Evolutionary conservation across 768 basidiomycete genomes (phyloP).

Genomic region (Pleurotus tuber-regium): DNA sequence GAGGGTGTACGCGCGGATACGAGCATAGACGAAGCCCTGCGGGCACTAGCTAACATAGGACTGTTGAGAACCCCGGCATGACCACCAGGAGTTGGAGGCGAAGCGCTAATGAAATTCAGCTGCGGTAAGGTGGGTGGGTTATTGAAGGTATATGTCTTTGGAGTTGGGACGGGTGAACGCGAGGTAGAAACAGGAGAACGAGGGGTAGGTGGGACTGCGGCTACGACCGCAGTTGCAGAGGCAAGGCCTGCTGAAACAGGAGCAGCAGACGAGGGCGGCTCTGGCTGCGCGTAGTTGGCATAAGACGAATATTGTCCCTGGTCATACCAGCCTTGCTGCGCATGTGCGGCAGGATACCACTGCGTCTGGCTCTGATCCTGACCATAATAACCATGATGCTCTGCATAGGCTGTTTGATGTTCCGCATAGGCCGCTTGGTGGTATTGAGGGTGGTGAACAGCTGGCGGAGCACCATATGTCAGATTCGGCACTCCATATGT

Average conservation of each 20-base stretch:
- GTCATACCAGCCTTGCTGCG: conserved; percentile 9
- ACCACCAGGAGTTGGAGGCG: neutral
- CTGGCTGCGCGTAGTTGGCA: conserved; percentile 5
- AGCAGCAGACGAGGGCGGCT: conserved; percentile 1
- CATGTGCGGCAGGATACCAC: neutral
- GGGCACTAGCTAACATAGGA: conserved; percentile 2
- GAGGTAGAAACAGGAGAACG: no score
- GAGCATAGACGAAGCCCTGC: conserved; percentile 7
- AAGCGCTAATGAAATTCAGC: conserved; percentile 8
- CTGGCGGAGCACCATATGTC: neutral
- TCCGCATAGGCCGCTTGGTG: conserved; percentile 5
- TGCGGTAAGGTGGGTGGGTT: conserved; percentile 5
- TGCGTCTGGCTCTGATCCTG: conserved; percentile 8
- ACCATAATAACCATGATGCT: conserved; percentile 7
- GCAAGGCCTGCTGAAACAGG: neutral
- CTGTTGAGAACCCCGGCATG: conserved; percentile 6
- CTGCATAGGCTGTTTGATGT: neutral
- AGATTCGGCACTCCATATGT: neutral
- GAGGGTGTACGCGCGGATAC: neutral
- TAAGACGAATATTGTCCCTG: neutral
- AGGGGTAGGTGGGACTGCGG: neutral
- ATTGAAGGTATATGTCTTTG: neutral
- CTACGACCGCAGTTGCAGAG: neutral
- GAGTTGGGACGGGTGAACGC: neutral
- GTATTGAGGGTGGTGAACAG: conserved; percentile 7